phyloP scores from a whole-genome alignment of 2,329 filamentous ascomycete species.

The Fusarium sp. region DNA sequence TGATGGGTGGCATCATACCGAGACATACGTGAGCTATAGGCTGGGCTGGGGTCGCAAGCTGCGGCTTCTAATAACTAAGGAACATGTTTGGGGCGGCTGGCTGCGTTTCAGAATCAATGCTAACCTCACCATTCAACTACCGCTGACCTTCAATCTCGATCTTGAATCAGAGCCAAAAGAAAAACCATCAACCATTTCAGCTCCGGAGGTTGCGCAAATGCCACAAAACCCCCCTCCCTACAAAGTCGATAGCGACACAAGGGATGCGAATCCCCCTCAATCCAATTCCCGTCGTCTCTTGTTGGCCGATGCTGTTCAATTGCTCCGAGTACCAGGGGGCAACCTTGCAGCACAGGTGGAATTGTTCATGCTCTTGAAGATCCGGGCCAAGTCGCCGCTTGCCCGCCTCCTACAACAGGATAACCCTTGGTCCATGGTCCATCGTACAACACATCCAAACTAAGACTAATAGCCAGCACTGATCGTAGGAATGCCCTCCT shows the following conservation, averaged over 20 bases:
- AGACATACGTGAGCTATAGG: conserved; percentile 40
- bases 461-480: conserved; percentile 13
- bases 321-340: conserved; percentile 16
- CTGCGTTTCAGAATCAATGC: conserved; percentile 26
- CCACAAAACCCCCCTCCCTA: not conserved
- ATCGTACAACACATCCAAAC: conserved; percentile 24
- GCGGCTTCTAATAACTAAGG: conserved; percentile 1
- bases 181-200: conserved; percentile 3
- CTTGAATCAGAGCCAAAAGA: not conserved
- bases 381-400: conserved; percentile 17
- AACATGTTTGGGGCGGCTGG: conserved; percentile 5
- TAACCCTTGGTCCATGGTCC: conserved; percentile 13
- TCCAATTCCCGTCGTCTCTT: not conserved
- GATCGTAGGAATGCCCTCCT: conserved; percentile 22
- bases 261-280: conserved; percentile 5
- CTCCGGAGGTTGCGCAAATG: conserved; percentile 11
- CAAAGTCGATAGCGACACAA: conserved; percentile 23
- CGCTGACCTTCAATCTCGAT: conserved; percentile 28
- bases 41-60: conserved; percentile 5
- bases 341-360: conserved; percentile 21
- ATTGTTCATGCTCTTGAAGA: conserved; percentile 22
- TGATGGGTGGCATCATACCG: conserved; percentile 27
- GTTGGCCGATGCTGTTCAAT: conserved; percentile 26
- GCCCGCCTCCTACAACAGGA: conserved; percentile 16
- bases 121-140: conserved; percentile 28